Percentiles rank a stretch among this genome's conserved stretches.
Evolutionary conservation across 192 early-diverging fungal genomes (phyloP).

Genomic region (Backusella australiensis): DNA sequence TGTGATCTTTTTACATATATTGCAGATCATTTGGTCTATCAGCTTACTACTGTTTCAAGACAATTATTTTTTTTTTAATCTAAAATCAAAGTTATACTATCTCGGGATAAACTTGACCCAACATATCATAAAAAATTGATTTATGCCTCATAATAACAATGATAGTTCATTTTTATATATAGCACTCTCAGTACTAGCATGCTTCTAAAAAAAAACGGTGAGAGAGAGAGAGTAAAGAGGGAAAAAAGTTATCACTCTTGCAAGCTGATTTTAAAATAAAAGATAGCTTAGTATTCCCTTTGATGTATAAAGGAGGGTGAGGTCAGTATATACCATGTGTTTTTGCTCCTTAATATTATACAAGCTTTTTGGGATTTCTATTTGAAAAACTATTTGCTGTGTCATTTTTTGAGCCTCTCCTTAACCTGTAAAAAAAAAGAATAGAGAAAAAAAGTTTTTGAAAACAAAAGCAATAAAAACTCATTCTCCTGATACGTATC

Average conservation of each 20-base stretch:
- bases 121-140: neutral
- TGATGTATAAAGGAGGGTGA: neutral
- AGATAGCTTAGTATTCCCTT: neutral
- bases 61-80: neutral
- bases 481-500: neutral
- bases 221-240: neutral
- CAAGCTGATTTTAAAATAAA: conserved; percentile 7
- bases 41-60: neutral
- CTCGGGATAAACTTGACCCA: neutral
- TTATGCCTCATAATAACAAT: neutral
- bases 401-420: neutral
- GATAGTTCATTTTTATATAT: neutral
- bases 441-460: neutral
- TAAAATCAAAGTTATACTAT: neutral
- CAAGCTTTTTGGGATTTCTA: neutral
- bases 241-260: neutral
- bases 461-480: neutral
- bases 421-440: neutral
- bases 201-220: neutral
- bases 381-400: neutral
- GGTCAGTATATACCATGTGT: neutral
- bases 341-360: conserved; percentile 1
- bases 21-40: conserved; percentile 3
- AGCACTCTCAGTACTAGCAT: neutral
- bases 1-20: conserved; percentile 1